Base-by-base conservation (phyloP, 2,329 filamentous ascomycete species). In the Colletotrichum shisoi region DNA sequence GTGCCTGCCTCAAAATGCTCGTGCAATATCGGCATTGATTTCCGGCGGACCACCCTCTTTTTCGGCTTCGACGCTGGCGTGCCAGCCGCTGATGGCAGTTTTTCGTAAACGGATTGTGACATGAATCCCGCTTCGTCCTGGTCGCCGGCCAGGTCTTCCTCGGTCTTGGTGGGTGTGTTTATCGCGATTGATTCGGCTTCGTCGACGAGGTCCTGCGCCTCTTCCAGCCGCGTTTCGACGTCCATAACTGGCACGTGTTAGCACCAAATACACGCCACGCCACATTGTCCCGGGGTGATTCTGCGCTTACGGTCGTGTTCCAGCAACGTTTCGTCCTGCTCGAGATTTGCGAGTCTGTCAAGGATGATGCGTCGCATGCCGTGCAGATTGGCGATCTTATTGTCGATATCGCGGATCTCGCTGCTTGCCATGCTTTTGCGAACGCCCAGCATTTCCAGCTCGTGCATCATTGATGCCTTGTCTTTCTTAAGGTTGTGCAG, bases 401-500 rank as follows among this genome's bases (percentile, higher is more conserved):
- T 94, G 79, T 99, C 95, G 69, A 99, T 97, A 75, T 99, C 95
- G 68, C 89, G 88, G 67, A 99, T 98, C 78, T 99, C 95, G 70
- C 92, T 91, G 74, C 93, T 95, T 72, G 94, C 94, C 94, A 99
- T 97, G 75, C 95, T 97, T 79, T 99, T 99, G 67, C 95, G 87
- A 69, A 98, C 88, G 3, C 90, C 87, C 81, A 98, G 88, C 87
- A 97, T 92, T 75, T 98, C 93, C 72, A 99, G 83, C 71, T 92
- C 87, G 77, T 96, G 93, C 80, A 91, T 89, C 80, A 97, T 85
- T 61, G 86, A 83, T 49, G 90, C 86, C 77, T 92, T 92, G 72
- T 96, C 93, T 75, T 90, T 91, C 77, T 91, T 92, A 71, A 98
- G 79, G 71, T 89, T 90, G 53, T 84, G 84, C 74, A 97, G 81